phyloP scores from a whole-genome alignment of 805 yeast species.

The Yarrowia alimentaria region DNA sequence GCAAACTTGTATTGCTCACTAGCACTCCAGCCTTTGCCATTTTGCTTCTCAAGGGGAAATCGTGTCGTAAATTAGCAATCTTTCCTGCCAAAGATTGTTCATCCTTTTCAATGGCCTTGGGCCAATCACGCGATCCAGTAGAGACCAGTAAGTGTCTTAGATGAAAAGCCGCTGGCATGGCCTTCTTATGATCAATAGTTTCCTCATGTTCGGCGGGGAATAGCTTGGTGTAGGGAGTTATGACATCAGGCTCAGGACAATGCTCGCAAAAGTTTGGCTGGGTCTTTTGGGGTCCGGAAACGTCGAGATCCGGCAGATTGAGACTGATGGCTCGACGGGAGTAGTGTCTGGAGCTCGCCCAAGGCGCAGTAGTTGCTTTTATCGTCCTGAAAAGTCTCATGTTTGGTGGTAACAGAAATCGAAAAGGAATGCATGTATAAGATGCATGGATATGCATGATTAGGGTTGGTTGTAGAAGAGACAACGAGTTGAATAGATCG shows the following conservation, averaged over 20 bases:
- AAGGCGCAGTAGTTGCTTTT: neutral
- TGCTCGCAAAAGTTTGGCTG: constrained; percentile 4
- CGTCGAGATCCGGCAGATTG: neutral
- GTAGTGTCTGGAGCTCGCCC: neutral
- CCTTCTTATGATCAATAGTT: constrained; percentile 1
- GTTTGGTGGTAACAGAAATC: too few relatives aligned
- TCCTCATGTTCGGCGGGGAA: constrained; percentile 9
- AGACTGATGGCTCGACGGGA: neutral
- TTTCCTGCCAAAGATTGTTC: neutral
- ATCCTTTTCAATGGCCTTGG: constrained; percentile 13
- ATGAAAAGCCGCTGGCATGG: constrained; percentile 26
- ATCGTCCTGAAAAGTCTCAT: too few relatives aligned
- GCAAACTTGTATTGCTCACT: constrained; percentile 24
- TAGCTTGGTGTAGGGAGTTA: constrained; percentile 1
- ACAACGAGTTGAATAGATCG: too few relatives aligned
- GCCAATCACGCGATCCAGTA: constrained; percentile 2
- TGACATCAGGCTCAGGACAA: constrained; percentile 4
- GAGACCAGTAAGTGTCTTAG: constrained; percentile 4
- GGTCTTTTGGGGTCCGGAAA: neutral
- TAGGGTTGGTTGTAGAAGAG: too few relatives aligned
- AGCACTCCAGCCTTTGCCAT: constrained; percentile 36
- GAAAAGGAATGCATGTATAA: too few relatives aligned
- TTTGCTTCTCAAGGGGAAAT: neutral
- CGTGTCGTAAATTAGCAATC: constrained; percentile 4
- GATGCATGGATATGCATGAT: too few relatives aligned